Evolutionary conservation across 2,329 filamentous ascomycete species (phyloP).

Genomic region (Orbilia brochopaga): DNA sequence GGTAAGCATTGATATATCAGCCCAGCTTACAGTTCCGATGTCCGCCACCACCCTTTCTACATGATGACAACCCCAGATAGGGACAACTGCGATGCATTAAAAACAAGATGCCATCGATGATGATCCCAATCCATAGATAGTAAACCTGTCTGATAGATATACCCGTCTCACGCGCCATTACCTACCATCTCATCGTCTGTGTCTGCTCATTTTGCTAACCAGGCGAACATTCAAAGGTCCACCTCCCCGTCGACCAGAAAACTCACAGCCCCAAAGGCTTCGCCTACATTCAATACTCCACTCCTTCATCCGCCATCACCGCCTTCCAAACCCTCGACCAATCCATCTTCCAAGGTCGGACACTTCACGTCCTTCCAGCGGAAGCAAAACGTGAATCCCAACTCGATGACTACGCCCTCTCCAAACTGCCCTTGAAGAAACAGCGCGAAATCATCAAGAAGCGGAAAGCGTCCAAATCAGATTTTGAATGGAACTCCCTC

Average conservation of each 20-base stretch:
- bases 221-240: conserved; percentile 68
- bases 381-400: conserved; percentile 79
- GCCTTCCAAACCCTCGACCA: conserved; percentile 83
- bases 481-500: conserved; percentile 99
- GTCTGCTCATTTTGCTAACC: conserved; percentile 58
- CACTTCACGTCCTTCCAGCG: conserved; percentile 87
- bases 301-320: conserved; percentile 73
- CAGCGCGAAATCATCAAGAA: conserved; percentile 89
- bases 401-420: conserved; percentile 85
- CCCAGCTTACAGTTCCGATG: conserved; percentile 33
- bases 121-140: conserved; percentile 65
- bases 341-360: conserved; percentile 86
- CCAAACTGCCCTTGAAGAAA: conserved; percentile 91
- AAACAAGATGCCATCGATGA: conserved; percentile 84
- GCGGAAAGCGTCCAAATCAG: conserved; percentile 74
- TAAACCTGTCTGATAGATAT: conserved; percentile 82
- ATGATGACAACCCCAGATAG: conserved; percentile 99
- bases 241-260: conserved; percentile 75
- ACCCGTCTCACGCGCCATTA: neutral
- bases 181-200: neutral
- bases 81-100: conserved; percentile 74
- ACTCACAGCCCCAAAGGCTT: conserved; percentile 84
- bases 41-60: conserved; percentile 57
- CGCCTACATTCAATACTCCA: conserved; percentile 79
- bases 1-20: conserved; percentile 66